Percentiles rank a stretch among this genome's conserved stretches.
Evolutionary conservation across 805 yeast genomes (phyloP).

Genomic region (Citeromyces nyonsensis): DNA sequence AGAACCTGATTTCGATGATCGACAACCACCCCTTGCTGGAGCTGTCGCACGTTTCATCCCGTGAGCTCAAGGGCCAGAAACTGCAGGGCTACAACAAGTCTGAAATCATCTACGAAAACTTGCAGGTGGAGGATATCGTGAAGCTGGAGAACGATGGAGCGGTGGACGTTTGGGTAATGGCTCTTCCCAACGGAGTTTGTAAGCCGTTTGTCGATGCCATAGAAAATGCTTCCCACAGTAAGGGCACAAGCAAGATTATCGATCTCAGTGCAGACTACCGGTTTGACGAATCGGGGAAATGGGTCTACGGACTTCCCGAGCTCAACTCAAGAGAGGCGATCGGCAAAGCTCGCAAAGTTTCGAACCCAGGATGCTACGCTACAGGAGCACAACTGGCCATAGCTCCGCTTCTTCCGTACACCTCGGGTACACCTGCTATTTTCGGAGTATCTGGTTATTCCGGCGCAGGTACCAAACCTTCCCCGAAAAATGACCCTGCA

Average conservation of each 20-base stretch:
- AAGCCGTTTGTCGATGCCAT: constrained; percentile 75
- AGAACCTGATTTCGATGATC: constrained; percentile 75
- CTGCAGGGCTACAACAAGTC: constrained; percentile 78
- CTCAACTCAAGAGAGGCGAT: constrained; percentile 54
- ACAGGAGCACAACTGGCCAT: constrained; percentile 93
- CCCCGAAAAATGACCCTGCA: constrained; percentile 81
- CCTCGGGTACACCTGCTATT: constrained; percentile 62
- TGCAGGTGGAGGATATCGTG: constrained; percentile 71
- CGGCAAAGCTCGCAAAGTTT: constrained; percentile 61
- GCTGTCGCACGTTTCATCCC: constrained; percentile 85
- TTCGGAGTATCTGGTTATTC: constrained; percentile 98
- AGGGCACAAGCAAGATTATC: constrained; percentile 64
- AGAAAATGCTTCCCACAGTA: constrained; percentile 31
- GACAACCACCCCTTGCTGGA: constrained; percentile 82
- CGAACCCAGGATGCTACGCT: constrained; percentile 99
- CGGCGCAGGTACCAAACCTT: constrained; percentile 98
- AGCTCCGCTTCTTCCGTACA: constrained; percentile 64
- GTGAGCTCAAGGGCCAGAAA: constrained; percentile 82
- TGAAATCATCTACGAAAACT: constrained; percentile 67
- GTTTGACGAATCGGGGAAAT: constrained; percentile 74
- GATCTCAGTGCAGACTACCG: constrained; percentile 95
- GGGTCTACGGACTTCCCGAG: constrained; percentile 96
- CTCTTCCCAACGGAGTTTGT: constrained; percentile 95
- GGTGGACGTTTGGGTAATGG: constrained; percentile 98
- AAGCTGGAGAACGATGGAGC: constrained; percentile 58